Evolutionary conservation across 2,329 filamentous ascomycete species (phyloP), one percentile per base, ranked within the genome.

Genomic region (Zymoseptoria tritici): DNA sequence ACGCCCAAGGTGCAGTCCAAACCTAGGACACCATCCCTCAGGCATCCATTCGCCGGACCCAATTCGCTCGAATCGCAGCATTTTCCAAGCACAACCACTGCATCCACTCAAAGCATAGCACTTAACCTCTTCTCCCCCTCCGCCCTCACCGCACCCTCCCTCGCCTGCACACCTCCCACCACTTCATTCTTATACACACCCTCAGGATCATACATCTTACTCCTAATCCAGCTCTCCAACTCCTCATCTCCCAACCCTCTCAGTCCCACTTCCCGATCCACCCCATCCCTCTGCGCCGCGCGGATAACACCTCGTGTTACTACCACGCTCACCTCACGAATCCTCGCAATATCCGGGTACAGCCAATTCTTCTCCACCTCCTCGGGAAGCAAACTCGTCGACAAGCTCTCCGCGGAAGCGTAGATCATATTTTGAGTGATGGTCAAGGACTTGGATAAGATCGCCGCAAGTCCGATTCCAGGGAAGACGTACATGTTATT

Each of bases 381-480:
- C 63, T 94, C 87, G 49, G 85, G 81, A 64, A 88, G 91, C 62
- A 99, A 83, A 36, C 88, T 86, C 60, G 85, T 85, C 16, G 90
- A 84, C 20, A 97, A 84, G 4, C 91, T 88, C 49, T 88, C 87
- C 26, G 91, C 94, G 31, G 92, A 93, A 55, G 89, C 91, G 79
- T 97, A 97, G 72, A 99, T 91, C 94, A 99, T 99, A 75, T 88
- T 85, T 74, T 97, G 90, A 4, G 93, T 97, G 67, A 97, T 82
- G 68, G 86, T 86, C 66, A 89, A 86, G 11, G 91, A 84, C 81
- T 97, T 95, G 78, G 88, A 87, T 54, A 97, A 84, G 72, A 97
- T 97, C 66, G 93, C 89, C 62, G 92, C 94, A 29, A 97, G 85
- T 59, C 94, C 94, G 61, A 97, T 89, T 71, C 93, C 94, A 0